phyloP scores from a whole-genome alignment of 2,329 filamentous ascomycete genomes.

The Fusarium papillatum region DNA sequence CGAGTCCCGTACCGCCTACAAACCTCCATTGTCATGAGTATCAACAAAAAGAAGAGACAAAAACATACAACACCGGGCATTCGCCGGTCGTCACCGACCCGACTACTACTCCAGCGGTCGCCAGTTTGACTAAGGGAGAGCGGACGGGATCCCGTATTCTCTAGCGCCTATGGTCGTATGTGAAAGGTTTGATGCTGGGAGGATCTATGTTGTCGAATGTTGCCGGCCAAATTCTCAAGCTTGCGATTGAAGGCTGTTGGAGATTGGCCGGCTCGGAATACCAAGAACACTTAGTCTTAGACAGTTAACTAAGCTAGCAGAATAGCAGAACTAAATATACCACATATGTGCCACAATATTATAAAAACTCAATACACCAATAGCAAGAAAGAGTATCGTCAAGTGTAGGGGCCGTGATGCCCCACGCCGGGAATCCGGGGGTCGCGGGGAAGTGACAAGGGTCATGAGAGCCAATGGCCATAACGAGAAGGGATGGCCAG shows the following conservation, averaged over 20 bases:
- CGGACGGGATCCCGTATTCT: slow-evolving; percentile 1
- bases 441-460: background rate
- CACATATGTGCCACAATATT: too few species aligned
- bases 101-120: slow-evolving; percentile 1
- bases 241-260: background rate
- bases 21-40: too few species aligned
- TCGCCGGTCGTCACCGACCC: background rate
- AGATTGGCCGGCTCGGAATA: background rate
- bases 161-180: background rate
- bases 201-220: background rate
- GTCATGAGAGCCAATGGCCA: background rate
- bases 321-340: too few species aligned
- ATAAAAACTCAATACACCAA: background rate
- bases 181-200: background rate
- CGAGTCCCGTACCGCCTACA: too few species aligned
- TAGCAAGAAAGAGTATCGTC: background rate
- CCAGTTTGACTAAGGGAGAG: slow-evolving; percentile 1
- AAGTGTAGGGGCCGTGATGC: background rate
- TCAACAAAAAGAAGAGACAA: background rate
- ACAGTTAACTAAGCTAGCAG: too few species aligned
- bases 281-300: background rate
- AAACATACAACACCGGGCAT: slow-evolving; percentile 1
- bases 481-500: background rate
- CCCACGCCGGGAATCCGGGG: background rate
- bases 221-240: background rate